Conservation (phyloP, 202 grass and related monocot genomes). For the Setaria viridis region DNA sequence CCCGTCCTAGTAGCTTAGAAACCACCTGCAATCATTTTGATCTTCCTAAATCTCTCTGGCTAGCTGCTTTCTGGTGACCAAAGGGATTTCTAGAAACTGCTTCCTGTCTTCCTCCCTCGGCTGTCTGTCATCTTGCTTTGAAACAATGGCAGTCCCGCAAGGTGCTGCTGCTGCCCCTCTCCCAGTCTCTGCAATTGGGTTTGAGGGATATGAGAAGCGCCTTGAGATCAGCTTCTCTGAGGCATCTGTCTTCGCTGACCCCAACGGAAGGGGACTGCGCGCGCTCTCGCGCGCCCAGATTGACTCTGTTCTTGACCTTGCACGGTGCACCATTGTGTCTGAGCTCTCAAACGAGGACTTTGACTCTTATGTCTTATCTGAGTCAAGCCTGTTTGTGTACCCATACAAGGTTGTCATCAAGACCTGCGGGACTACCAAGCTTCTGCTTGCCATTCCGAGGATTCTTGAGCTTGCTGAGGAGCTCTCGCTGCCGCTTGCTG, state of each 20-base stretch:
- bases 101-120: conserved; percentile 18
- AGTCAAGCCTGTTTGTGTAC: conserved; percentile 94
- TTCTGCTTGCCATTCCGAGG: conserved; percentile 80
- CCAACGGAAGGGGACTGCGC: conserved; percentile 68
- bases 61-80: conserved; percentile 58
- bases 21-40: conserved; percentile 27
- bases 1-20: conserved; percentile 56
- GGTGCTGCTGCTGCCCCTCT: conserved; percentile 35
- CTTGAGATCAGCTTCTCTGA: conserved; percentile 89
- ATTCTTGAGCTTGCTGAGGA: conserved; percentile 82
- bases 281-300: conserved; percentile 72
- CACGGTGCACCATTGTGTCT: conserved; percentile 85
- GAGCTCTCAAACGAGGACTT: conserved; percentile 80
- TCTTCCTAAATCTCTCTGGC: conserved; percentile 56
- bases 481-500: conserved; percentile 60
- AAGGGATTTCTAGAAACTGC: conserved; percentile 35
- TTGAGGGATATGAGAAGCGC: conserved; percentile 97
- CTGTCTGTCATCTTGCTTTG: background rate
- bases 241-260: conserved; percentile 74
- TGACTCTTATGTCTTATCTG: conserved; percentile 93
- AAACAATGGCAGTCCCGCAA: conserved; percentile 67
- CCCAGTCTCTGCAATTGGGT: conserved; percentile 68
- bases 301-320: conserved; percentile 85
- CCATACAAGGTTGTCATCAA: conserved; percentile 85
- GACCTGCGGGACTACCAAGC: conserved; percentile 95